These are phyloP conservation scores for Fusarium succisae DNA, from an alignment of 2,329 filamentous ascomycete genomes.

Conservation along the genomic window DNA sequence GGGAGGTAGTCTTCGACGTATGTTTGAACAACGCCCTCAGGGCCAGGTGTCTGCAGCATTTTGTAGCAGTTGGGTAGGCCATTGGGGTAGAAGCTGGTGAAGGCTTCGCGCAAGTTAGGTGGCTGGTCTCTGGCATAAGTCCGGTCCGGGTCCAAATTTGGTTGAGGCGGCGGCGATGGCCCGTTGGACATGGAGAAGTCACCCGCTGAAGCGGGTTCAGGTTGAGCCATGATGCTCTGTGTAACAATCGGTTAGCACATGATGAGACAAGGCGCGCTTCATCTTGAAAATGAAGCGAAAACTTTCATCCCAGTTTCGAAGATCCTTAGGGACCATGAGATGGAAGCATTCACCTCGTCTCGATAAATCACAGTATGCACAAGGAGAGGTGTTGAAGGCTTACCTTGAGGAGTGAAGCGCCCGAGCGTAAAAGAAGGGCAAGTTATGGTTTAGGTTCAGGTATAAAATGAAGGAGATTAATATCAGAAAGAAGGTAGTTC, in stretches of 20 bases:
- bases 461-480: neutral
- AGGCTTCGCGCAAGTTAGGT: conserved; percentile 38
- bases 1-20: conserved; percentile 51
- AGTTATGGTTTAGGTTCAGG: neutral
- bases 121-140: conserved; percentile 39
- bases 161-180: conserved; percentile 21
- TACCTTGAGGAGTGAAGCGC: conserved; percentile 17
- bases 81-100: conserved; percentile 48
- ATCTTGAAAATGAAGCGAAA: neutral
- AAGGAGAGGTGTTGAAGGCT: neutral
- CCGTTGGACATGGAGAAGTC: conserved; percentile 13
- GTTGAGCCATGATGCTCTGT: conserved; percentile 30
- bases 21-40: conserved; percentile 38
- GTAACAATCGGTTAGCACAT: conserved; percentile 10
- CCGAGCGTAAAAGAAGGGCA: neutral
- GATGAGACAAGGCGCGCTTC: neutral
- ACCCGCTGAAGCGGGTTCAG: conserved; percentile 1
- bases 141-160: conserved; percentile 31
- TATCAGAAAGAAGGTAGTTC: neutral
- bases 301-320: neutral
- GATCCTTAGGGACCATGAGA: neutral
- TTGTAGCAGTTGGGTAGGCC: conserved; percentile 49
- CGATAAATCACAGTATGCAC: neutral
- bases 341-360: neutral
- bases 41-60: conserved; percentile 43